Evolutionary conservation across 768 basidiomycete genomes (phyloP).

Genomic region (Amanita pallidorosea): DNA sequence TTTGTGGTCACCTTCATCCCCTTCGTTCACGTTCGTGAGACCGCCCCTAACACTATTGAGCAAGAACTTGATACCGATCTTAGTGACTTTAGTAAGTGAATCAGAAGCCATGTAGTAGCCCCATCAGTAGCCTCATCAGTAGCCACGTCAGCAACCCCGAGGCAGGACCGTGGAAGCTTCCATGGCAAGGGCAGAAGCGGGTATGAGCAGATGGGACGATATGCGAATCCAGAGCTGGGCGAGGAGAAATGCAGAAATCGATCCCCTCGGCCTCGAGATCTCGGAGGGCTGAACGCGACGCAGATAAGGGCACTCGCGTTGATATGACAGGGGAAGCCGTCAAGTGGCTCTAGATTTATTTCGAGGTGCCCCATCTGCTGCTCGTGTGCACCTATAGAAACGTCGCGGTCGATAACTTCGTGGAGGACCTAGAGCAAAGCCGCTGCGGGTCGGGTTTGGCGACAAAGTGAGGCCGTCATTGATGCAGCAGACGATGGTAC

Average conservation of each 20-base stretch:
- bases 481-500: slow-evolving; percentile 47
- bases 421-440: slow-evolving; percentile 70
- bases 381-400: slow-evolving; percentile 94
- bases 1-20: too few species aligned
- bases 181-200: slow-evolving; percentile 6
- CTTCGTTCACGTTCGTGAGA: too few species aligned
- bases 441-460: slow-evolving; percentile 65
- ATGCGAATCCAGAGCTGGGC: slow-evolving; percentile 79
- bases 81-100: too few species aligned
- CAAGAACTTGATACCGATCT: too few species aligned
- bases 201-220: slow-evolving; percentile 31
- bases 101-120: too few species aligned
- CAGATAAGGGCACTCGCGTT: slow-evolving; percentile 76
- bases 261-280: slow-evolving; percentile 54
- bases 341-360: slow-evolving; percentile 71
- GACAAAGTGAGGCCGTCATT: slow-evolving; percentile 51
- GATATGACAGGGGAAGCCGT: slow-evolving; percentile 80
- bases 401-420: slow-evolving; percentile 84
- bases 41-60: too few species aligned
- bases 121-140: too few species aligned
- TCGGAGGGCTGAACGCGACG: slow-evolving; percentile 57
- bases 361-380: slow-evolving; percentile 73
- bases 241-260: slow-evolving; percentile 44
- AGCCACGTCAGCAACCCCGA: too few species aligned
- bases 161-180: slow-evolving; percentile 22